Conservation (phyloP, 2,329 filamentous ascomycete species). For the Fusarium anthophilum region DNA sequence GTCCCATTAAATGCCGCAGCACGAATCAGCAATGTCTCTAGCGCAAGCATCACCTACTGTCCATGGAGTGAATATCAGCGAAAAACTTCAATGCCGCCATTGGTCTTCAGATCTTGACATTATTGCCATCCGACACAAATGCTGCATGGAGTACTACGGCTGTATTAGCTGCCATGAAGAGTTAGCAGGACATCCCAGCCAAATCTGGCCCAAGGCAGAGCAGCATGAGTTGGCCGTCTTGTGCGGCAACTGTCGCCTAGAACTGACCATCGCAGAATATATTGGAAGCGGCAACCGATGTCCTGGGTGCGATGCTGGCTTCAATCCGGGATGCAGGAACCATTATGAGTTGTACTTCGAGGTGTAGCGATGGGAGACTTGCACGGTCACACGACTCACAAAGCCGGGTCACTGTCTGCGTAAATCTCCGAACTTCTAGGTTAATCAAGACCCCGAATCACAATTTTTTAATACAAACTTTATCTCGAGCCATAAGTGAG, state of each 20-base stretch:
- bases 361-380: background rate
- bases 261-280: conserved; percentile 3
- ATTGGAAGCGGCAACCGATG: background rate
- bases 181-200: background rate
- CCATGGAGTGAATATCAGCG: background rate
- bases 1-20: conserved; percentile 3
- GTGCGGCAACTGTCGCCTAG: background rate
- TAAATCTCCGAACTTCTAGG: rapidly evolving
- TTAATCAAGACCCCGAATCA: background rate
- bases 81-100: conserved; percentile 7
- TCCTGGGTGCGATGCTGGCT: conserved; percentile 1
- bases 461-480: no score
- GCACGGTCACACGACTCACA: background rate
- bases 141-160: conserved; percentile 15
- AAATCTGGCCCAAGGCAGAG: conserved; percentile 2
- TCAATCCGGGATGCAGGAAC: conserved; percentile 18
- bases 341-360: conserved; percentile 18
- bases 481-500: background rate
- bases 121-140: conserved; percentile 13
- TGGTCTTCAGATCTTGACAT: conserved; percentile 21
- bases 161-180: conserved; percentile 22
- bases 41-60: background rate
- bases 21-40: background rate
- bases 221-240: conserved; percentile 6
- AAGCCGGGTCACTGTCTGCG: rapidly evolving